Evolutionary conservation across 768 basidiomycete genomes (phyloP), one percentile per base, ranked within the genome.

Genomic region (Kondoa subrosea): DNA sequence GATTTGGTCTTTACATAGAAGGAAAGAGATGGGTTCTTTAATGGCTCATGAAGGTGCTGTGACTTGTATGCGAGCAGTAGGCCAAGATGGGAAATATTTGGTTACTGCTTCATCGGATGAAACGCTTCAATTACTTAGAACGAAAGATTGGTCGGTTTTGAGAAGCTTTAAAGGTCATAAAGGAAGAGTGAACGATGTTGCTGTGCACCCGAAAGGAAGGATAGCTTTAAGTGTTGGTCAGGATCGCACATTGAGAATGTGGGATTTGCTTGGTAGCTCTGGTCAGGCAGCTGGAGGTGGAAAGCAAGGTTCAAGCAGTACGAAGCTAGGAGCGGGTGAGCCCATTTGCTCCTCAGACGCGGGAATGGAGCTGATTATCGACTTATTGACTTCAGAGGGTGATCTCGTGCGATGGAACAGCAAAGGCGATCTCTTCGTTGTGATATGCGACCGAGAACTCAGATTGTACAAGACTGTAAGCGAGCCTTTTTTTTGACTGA

Each of bases 71-170:
- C 78, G 79, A 30, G 96, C 96, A 75, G 88, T 91, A 1, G 86
- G 89, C 0, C 85, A 87, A 31, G 40, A 50, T 8, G 40, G 40
- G 40, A 91, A 91, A 2, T 89, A 93, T 76, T 81, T 99, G 14
- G 80, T 97, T 50, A 89, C 90, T 15, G 86, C 90, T 0, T 93
- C 91, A 0, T 90, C 91, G 74, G 95, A 97, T 75, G 89, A 90
- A 2, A 88, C 89, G 0, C 80, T 99, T 4, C 86, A 85, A 71
- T 80, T 97, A 17, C 97, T 96, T 81, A 85, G 86, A 56, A 88
- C 91, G 0, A 85, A 91, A 26, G 95, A 97, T 76, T 99, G 93
- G 93, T 81, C 85, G 0, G 85, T 96, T 14, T 81, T 97, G 12
- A 86, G 92, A 27, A 77, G 84, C 1, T 79, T 99, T 64, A 91